phyloP scores from a whole-genome alignment of 768 basidiomycete species.

The Boletus sp. region DNA sequence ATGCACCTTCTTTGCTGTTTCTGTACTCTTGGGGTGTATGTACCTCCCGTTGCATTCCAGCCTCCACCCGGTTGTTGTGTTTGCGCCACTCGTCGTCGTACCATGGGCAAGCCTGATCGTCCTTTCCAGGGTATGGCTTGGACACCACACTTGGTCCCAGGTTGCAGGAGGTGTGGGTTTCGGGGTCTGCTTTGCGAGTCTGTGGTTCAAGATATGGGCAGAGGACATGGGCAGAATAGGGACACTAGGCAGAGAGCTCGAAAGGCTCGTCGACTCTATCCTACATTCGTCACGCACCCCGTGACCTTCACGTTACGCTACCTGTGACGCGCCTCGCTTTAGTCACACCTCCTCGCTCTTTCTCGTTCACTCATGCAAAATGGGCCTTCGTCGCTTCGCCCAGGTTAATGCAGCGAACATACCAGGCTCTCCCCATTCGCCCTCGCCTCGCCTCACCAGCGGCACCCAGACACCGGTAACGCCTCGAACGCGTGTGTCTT shows the following conservation, averaged over 20 bases:
- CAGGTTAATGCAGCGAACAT: constrained; percentile 42
- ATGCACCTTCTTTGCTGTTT: constrained; percentile 63
- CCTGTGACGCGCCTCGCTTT: constrained; percentile 20
- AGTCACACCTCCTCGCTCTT: constrained; percentile 18
- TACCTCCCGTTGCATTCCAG: constrained; percentile 59
- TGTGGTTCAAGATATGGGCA: constrained; percentile 63
- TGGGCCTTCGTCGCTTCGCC: constrained; percentile 58
- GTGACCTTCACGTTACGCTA: constrained; percentile 27
- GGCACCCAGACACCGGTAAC: constrained; percentile 43
- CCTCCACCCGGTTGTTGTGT: constrained; percentile 35
- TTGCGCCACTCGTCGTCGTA: constrained; percentile 46
- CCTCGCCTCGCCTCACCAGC: constrained; percentile 30
- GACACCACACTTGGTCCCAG: constrained; percentile 72
- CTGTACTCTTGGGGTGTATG: constrained; percentile 52
- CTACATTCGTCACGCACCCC: neutral
- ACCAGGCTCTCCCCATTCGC: constrained; percentile 41
- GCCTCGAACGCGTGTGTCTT: constrained; percentile 46
- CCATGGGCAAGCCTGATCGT: constrained; percentile 57
- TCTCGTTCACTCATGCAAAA: constrained; percentile 22
- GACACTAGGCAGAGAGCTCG: constrained; percentile 18
- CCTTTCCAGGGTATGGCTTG: constrained; percentile 68
- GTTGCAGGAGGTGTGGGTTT: constrained; percentile 57
- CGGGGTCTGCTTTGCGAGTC: constrained; percentile 48
- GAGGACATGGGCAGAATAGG: constrained; percentile 19
- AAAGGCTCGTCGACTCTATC: neutral